Evolutionary conservation across 768 basidiomycete genomes (phyloP).

Genomic region (Lactifluus subvellereus): DNA sequence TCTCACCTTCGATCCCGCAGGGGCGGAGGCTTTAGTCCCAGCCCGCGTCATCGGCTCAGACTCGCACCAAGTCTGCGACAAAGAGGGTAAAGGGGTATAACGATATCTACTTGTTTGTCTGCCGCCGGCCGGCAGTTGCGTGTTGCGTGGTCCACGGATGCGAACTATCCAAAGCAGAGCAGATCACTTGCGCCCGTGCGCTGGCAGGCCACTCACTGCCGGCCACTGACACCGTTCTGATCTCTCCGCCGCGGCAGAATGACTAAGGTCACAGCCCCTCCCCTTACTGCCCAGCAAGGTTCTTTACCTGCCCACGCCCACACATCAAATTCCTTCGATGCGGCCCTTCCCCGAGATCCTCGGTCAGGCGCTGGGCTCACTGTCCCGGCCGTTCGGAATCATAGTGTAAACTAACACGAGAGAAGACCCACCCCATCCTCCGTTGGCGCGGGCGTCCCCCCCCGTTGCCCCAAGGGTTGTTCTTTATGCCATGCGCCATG

Average conservation of each 20-base stretch:
- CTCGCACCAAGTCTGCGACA: too few species aligned
- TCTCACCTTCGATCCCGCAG: too few species aligned
- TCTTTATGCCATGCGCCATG: neutral
- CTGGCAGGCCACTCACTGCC: neutral
- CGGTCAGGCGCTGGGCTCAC: neutral
- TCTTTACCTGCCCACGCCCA: too few species aligned
- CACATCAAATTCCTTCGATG: neutral
- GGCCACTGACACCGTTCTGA: neutral
- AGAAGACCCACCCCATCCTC: constrained; percentile 4
- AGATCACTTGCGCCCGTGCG: neutral
- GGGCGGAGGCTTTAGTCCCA: too few species aligned
- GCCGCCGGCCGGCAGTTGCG: neutral
- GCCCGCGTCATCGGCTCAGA: too few species aligned
- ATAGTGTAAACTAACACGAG: neutral
- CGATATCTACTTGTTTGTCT: neutral
- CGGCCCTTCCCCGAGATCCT: constrained; percentile 1
- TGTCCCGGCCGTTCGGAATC: neutral
- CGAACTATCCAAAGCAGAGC: neutral
- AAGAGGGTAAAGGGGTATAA: too few species aligned
- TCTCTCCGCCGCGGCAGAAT: neutral
- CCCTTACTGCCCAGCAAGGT: neutral
- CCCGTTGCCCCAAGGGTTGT: neutral
- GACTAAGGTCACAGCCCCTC: too few species aligned
- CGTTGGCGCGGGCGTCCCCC: neutral
- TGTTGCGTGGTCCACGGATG: neutral